Percentiles rank a stretch among this genome's conserved stretches.
Evolutionary conservation across 176 grass and related monocot genomes (phyloP).

Genomic region (Bolboschoenus planiculmis): DNA sequence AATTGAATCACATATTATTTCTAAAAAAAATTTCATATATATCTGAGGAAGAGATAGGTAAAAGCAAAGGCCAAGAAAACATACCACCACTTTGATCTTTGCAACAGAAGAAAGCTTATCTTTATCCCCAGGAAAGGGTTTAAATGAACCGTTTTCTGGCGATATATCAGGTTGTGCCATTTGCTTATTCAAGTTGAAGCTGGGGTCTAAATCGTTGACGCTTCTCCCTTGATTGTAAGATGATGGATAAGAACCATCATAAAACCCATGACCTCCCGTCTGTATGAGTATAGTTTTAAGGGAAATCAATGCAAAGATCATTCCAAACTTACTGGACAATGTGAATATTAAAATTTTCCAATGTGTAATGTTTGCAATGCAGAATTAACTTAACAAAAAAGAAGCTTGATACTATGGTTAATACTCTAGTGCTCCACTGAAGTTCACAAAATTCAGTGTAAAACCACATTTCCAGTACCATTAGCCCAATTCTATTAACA

Average conservation of each 20-base stretch:
- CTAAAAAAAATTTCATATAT: neutral
- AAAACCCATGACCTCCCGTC: conserved; percentile 58
- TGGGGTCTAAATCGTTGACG: conserved; percentile 48
- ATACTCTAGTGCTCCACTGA: neutral
- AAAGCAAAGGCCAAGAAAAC: conserved; percentile 23
- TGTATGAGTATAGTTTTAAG: conserved; percentile 28
- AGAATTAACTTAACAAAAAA: neutral
- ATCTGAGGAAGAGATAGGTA: neutral
- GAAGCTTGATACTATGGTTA: neutral
- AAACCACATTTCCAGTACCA: neutral
- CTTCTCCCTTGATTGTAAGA: conserved; percentile 40
- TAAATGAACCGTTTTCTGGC: conserved; percentile 49
- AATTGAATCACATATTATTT: conserved; percentile 10
- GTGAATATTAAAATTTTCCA: neutral
- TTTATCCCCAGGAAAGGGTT: conserved; percentile 52
- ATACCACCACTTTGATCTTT: conserved; percentile 99
- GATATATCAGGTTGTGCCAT: conserved; percentile 44
- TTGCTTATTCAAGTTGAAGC: conserved; percentile 40
- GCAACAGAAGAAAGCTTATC: conserved; percentile 71
- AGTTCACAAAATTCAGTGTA: conserved; percentile 8
- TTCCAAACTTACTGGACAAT: neutral
- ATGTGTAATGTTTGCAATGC: neutral
- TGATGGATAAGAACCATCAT: conserved; percentile 51
- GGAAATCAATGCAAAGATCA: conserved; percentile 2
- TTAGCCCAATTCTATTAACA: neutral